Percentiles rank a stretch among this genome's conserved stretches.
These are phyloP conservation scores for Penicillium arizonense DNA, from an alignment of 495 filamentous ascomycete genomes.

Conservation along the genomic window DNA sequence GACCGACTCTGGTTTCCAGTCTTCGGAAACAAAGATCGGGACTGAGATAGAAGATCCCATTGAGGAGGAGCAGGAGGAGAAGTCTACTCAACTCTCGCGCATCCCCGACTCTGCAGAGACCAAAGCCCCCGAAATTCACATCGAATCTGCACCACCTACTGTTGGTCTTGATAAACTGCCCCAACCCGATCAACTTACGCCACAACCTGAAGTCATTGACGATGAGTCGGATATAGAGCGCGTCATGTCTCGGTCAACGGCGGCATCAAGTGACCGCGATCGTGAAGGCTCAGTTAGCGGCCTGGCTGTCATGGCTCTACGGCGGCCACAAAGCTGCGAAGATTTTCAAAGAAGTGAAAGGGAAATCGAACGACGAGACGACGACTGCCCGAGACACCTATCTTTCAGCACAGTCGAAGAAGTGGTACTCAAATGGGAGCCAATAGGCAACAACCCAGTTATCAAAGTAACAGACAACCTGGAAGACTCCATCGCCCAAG, in stretches of 20 bases:
- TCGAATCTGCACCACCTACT: constrained; percentile 27
- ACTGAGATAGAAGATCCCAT: constrained; percentile 14
- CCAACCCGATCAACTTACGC: constrained; percentile 14
- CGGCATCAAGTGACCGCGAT: constrained; percentile 32
- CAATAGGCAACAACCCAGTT: constrained; percentile 34
- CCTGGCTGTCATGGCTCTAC: constrained; percentile 35
- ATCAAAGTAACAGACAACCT: constrained; percentile 30
- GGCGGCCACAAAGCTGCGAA: constrained; percentile 45
- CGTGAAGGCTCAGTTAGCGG: constrained; percentile 16
- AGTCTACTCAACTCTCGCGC: constrained; percentile 7
- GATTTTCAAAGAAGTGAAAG: constrained; percentile 26
- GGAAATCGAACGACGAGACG: constrained; percentile 20
- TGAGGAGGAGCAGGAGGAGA: constrained; percentile 14
- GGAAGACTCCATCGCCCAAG: constrained; percentile 43
- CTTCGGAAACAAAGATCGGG: constrained; percentile 20
- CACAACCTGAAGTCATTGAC: constrained; percentile 20
- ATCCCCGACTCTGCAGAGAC: constrained; percentile 16
- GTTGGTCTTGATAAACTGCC: constrained; percentile 16
- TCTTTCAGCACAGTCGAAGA: constrained; percentile 91
- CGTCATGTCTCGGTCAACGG: constrained; percentile 33
- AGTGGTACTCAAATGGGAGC: constrained; percentile 72
- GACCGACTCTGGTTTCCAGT: constrained; percentile 11
- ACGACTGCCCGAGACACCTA: constrained; percentile 71
- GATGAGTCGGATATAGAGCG: constrained; percentile 33
- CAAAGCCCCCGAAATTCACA: constrained; percentile 35